Conservation (phyloP, 768 basidiomycete genomes). For the Cantharellus cinnabarinus region DNA sequence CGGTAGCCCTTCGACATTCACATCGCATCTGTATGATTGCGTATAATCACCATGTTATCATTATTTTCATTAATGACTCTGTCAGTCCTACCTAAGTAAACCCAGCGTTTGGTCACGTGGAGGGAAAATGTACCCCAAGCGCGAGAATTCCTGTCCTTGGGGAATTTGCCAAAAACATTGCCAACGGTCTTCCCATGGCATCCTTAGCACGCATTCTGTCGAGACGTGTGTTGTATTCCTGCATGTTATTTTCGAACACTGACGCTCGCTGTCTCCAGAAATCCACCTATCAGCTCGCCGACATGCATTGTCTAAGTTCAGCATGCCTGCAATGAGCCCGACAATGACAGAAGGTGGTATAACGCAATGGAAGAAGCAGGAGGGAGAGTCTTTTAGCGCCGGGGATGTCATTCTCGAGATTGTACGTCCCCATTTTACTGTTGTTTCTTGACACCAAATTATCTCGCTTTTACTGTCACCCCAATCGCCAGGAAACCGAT, state of each 20-base stretch:
- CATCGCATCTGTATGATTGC: too few species aligned
- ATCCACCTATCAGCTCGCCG: constrained; percentile 65
- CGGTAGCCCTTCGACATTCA: too few species aligned
- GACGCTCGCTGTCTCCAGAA: constrained; percentile 24
- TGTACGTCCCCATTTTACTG: constrained; percentile 25
- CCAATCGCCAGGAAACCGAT: constrained; percentile 70
- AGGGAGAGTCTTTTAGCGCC: constrained; percentile 71
- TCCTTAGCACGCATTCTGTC: neutral
- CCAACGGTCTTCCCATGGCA: neutral
- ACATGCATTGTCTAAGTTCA: constrained; percentile 66
- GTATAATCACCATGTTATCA: too few species aligned
- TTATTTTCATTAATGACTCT: too few species aligned
- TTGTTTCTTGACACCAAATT: neutral
- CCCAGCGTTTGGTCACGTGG: too few species aligned
- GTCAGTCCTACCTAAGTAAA: too few species aligned
- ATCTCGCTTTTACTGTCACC: too few species aligned
- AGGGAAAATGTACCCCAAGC: too few species aligned
- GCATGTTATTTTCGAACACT: neutral
- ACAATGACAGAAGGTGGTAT: constrained; percentile 99
- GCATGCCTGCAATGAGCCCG: constrained; percentile 98
- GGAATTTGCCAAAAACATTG: neutral
- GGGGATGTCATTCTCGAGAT: constrained; percentile 96
- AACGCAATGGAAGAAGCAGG: constrained; percentile 90
- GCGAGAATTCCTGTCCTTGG: neutral
- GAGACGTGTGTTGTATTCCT: neutral